Evolutionary conservation across 164 flowering plant species (phyloP), one percentile per base, ranked within the genome.

Genomic region (Vitis cinerea): DNA sequence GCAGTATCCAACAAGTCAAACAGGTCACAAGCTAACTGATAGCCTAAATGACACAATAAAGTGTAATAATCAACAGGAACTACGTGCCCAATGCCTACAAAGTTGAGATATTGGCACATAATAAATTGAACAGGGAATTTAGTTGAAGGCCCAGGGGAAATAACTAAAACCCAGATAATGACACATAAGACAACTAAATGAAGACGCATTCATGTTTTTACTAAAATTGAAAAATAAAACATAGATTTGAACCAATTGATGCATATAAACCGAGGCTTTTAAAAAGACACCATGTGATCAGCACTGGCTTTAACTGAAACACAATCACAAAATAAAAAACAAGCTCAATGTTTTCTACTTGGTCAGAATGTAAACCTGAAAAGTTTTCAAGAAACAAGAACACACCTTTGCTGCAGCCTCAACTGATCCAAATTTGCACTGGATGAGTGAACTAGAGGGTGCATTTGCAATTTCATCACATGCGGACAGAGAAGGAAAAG

Each of bases 331-430:
- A 7, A 59, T 37, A 37, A 37, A 37, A 66, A 48, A 27, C 54
- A 64, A 50, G 37, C 16, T 49, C 23, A 56, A 61, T 14, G 10
- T 16, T 63, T 17, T 53, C 30, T 52, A 12, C 50, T 44, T 27
- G 7, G 44, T 5, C 1, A 63, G 59, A 30, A 64, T 14, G 59
- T 51, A 57, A 31, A 9, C 9, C 17, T 17, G 19, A 11, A 12
- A 48, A 44, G 3, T 54, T 50, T 61, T 51, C 30, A 48, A 44
- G 16, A 9, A 53, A 23, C 74, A 58, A 23, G 11, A 53, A 23
- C 74, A 58, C 29, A 93, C 98, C 97, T 96, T 96, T 23, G 87
- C 98, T 58, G 82, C 93, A 73, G 90, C 90, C 50, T 85, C 82
- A 69, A 74, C 61, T 29, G 90, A 81, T 71, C 95, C 98, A 74